A percentile compares a stretch with the other conserved stretches of the same genome.
Evolutionary conservation across 129 eudicot species (phyloP).

Genomic region (Flaveria sonorensis): DNA sequence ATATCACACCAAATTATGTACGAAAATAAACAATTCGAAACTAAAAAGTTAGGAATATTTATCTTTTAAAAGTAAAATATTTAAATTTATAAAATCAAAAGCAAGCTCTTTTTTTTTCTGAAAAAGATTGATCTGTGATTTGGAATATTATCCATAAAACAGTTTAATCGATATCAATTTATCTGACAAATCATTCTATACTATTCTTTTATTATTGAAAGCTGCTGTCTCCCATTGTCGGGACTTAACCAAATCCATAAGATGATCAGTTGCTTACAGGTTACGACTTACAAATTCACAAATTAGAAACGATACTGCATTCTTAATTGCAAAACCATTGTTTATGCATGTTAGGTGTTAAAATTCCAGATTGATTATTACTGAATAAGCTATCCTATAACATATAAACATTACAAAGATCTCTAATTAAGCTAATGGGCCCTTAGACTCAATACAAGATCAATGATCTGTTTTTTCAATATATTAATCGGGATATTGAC

Average conservation of each 20-base stretch:
- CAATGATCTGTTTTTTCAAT: not conserved
- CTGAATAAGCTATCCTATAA: too few relatives aligned
- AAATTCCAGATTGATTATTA: too few relatives aligned
- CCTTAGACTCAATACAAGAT: not conserved
- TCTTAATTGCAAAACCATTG: too few relatives aligned
- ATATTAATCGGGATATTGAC: slow-evolving; percentile 5
- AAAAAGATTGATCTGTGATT: slow-evolving; percentile 11
- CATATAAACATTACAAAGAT: too few relatives aligned
- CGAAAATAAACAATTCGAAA: not conserved
- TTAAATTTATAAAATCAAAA: not conserved
- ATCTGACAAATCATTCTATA: not conserved
- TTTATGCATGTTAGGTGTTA: slow-evolving; percentile 1
- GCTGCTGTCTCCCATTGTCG: not conserved
- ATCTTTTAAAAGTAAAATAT: not conserved
- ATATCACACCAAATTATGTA: too few relatives aligned
- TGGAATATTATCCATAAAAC: slow-evolving; percentile 9
- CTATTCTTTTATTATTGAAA: not conserved
- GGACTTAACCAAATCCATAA: not conserved
- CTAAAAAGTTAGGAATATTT: not conserved
- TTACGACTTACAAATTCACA: not conserved
- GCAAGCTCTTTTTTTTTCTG: not conserved
- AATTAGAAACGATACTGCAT: not conserved
- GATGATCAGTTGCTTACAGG: not conserved
- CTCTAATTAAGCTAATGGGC: too few relatives aligned
- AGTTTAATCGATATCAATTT: not conserved